Evolutionary conservation across 2,329 filamentous ascomycete genomes (phyloP).

Genomic region (Monosporascus sp.): DNA sequence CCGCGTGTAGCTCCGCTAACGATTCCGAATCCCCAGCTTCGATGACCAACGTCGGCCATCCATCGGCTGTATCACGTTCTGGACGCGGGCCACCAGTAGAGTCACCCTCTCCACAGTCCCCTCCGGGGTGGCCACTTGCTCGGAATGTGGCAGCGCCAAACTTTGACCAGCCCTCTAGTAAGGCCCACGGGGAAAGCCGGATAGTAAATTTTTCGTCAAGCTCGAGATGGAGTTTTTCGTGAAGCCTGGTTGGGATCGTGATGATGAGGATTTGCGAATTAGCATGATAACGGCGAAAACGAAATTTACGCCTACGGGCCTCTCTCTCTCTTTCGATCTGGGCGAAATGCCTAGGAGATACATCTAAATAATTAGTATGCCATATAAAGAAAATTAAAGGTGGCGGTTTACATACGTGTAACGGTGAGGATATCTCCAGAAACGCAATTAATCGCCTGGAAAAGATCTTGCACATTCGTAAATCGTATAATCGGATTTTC

Average conservation of each 20-base stretch:
- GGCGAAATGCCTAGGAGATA: not conserved
- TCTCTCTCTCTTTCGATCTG: not conserved
- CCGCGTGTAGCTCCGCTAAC: not conserved
- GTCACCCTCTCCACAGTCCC: constrained; percentile 4
- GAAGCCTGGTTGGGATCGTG: not conserved
- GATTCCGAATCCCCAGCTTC: constrained; percentile 3
- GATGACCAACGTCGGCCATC: constrained; percentile 5
- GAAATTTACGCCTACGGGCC: not conserved
- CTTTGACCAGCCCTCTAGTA: no score
- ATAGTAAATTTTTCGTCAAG: not conserved
- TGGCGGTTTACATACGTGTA: not conserved
- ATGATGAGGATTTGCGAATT: constrained; percentile 1
- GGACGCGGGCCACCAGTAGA: constrained; percentile 1
- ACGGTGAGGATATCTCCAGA: not conserved
- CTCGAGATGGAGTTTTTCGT: constrained; percentile 1
- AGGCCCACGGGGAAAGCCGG: not conserved
- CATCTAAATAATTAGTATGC: not conserved
- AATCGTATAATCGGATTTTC: no score
- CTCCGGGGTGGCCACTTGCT: constrained; percentile 1
- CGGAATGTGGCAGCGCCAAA: constrained; percentile 1
- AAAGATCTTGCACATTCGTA: no score
- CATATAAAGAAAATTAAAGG: not conserved
- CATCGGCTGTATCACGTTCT: not conserved
- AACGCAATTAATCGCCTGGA: not conserved
- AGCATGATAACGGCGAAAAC: constrained; percentile 1